Conservation (phyloP, 2,329 filamentous ascomycete species). For the Trichoderma sp. region DNA sequence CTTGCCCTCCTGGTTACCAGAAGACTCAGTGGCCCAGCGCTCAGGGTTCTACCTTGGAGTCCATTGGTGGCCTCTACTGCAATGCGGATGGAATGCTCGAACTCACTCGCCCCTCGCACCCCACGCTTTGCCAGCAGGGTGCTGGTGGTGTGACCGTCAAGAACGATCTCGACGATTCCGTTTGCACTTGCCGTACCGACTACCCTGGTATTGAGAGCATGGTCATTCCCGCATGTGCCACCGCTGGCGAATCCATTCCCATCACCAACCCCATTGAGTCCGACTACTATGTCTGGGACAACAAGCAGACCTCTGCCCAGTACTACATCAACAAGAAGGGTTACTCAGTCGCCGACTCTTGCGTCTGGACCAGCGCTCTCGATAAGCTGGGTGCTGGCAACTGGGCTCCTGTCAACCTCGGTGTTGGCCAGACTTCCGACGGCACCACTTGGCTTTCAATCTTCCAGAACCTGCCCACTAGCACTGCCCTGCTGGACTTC, state of each 20-base stretch:
- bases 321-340: slow-evolving; percentile 95
- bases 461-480: slow-evolving; percentile 81
- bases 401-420: slow-evolving; percentile 84
- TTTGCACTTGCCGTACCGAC: slow-evolving; percentile 88
- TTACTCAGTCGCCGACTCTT: slow-evolving; percentile 65
- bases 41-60: slow-evolving; percentile 80
- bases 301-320: slow-evolving; percentile 78
- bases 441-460: slow-evolving; percentile 78
- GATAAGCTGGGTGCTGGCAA: slow-evolving; percentile 67
- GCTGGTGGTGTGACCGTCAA: slow-evolving; percentile 69
- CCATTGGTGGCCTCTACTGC: slow-evolving; percentile 85
- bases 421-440: slow-evolving; percentile 67
- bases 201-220: slow-evolving; percentile 92
- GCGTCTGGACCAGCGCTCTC: slow-evolving; percentile 66
- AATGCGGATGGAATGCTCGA: slow-evolving; percentile 70
- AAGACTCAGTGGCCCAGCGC: slow-evolving; percentile 84
- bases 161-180: slow-evolving; percentile 69
- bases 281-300: slow-evolving; percentile 77
- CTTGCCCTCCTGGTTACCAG: slow-evolving; percentile 87
- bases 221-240: slow-evolving; percentile 72
- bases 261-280: slow-evolving; percentile 75
- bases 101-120: slow-evolving; percentile 68
- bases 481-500: slow-evolving; percentile 69
- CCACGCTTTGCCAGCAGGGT: slow-evolving; percentile 74
- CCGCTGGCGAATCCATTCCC: slow-evolving; percentile 58